Evolutionary conservation across 2,329 filamentous ascomycete genomes (phyloP).

Genomic region (Colletotrichum filicis): DNA sequence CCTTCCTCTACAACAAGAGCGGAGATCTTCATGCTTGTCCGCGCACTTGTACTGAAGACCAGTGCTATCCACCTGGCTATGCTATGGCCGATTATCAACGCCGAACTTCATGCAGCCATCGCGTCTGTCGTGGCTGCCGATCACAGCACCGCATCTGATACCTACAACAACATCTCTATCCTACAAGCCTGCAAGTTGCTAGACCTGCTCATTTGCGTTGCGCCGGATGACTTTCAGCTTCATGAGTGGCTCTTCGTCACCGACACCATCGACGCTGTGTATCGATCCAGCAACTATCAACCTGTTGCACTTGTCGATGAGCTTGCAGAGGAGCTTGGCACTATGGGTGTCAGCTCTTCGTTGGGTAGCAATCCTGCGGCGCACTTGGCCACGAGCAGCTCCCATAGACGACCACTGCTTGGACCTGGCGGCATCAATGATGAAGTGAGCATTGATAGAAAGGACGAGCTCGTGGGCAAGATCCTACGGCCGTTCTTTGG

Average conservation of each 20-base stretch:
- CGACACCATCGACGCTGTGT: conserved; percentile 96
- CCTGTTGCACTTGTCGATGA: conserved; percentile 86
- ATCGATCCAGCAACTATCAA: conserved; percentile 76
- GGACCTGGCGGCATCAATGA: conserved; percentile 65
- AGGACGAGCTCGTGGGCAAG: conserved; percentile 77
- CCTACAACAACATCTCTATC: conserved; percentile 80
- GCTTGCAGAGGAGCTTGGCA: conserved; percentile 79
- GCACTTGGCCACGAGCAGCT: conserved; percentile 47
- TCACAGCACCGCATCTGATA: conserved; percentile 72
- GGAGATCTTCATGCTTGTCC: conserved; percentile 89
- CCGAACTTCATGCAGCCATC: conserved; percentile 84
- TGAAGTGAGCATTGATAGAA: conserved; percentile 67
- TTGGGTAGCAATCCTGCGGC: conserved; percentile 50
- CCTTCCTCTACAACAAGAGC: conserved; percentile 90
- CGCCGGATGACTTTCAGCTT: conserved; percentile 97
- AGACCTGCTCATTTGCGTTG: conserved; percentile 85
- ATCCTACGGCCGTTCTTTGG: conserved; percentile 90
- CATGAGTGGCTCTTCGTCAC: conserved; percentile 98
- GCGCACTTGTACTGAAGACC: conserved; percentile 83
- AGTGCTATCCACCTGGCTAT: conserved; percentile 83
- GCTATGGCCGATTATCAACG: conserved; percentile 90
- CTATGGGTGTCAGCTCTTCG: conserved; percentile 46
- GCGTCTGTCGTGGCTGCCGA: conserved; percentile 78
- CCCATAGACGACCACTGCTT: conserved; percentile 60
- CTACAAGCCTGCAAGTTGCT: conserved; percentile 95